Base-by-base conservation (phyloP, 1,139 yeast species). In the Taphrina deformans region DNA sequence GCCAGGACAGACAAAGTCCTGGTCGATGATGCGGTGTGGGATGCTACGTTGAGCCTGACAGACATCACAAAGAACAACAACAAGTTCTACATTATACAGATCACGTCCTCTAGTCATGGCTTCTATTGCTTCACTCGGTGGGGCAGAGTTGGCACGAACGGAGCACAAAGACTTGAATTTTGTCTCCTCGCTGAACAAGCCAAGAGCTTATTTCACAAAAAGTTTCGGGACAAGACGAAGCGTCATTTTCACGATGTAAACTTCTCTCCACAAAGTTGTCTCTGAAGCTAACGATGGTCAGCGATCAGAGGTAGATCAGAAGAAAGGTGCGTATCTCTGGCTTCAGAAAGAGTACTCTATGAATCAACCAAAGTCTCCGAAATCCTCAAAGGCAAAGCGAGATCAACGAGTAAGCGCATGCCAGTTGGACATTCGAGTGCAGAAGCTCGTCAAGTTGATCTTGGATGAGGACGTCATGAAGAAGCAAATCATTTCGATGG, bases 111-210 rank as follows among this genome's bases (percentile, higher is more conserved):
- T 5, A 23, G 9, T 9, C 51, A 45, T 21, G 44, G 31, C 24
- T 46, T 16, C 16, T 31, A 33, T 27, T 35, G 51, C 48, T 56
- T 31, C 23, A 45, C 53, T 9, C 53, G 62, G 16, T 56, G 53
- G 55, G 62, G 62, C 18, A 31, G 62, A n/a, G 55, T 56, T 23
- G 62, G 62, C 35, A 46, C 41, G 18, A 18, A 10, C 7, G 62
- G 62, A 7, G 44, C 46, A 26, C 14, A 27, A 3, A 48, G 46
- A 18, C 53, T 46, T 7, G 31, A 27, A 16, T 12, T 21, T 23
- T 45, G 27, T 29, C 18, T n/a, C 14, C 4, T 10, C 18, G 23
- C 31, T 5, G 35, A 46, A 2, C 45, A 33, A n/a, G 62, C 62
- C n/a, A 46, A 45, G 26, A n/a, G 12, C 10, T 9, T 16, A 9